phyloP scores from a whole-genome alignment of 805 yeast species.

The Teunomyces barrocoloradensis region DNA sequence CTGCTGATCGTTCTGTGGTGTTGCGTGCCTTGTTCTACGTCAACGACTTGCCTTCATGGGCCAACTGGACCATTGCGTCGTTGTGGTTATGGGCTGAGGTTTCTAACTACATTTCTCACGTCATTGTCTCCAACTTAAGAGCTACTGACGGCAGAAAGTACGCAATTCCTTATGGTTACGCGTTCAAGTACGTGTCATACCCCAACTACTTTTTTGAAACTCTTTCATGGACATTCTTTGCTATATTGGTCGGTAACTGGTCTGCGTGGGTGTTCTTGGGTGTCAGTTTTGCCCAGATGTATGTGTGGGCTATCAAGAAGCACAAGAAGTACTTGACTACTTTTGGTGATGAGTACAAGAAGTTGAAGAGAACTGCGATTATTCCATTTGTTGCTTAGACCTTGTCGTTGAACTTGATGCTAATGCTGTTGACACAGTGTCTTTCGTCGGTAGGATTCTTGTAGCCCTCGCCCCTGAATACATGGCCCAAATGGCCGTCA shows the following conservation, averaged over 20 bases:
- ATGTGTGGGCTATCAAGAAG: slow-evolving; percentile 86
- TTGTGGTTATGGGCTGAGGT: slow-evolving; percentile 61
- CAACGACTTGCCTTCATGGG: slow-evolving; percentile 34
- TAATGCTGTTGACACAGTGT: slow-evolving; percentile 90
- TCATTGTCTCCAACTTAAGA: slow-evolving; percentile 60
- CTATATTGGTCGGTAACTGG: slow-evolving; percentile 74
- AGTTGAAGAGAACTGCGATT: slow-evolving; percentile 65
- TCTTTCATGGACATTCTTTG: slow-evolving; percentile 68
- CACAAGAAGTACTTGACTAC: slow-evolving; percentile 65
- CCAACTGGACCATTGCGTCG: slow-evolving; percentile 33
- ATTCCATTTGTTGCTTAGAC: slow-evolving; percentile 67
- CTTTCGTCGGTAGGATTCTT: slow-evolving; percentile 84
- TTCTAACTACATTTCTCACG: slow-evolving; percentile 72
- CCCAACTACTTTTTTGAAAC: slow-evolving; percentile 94
- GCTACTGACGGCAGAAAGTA: slow-evolving; percentile 51
- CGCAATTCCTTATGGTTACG: slow-evolving; percentile 78
- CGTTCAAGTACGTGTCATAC: slow-evolving; percentile 77
- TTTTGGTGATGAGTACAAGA: slow-evolving; percentile 78
- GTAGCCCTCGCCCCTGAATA: slow-evolving; percentile 92
- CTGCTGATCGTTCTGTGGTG: slow-evolving; percentile 15
- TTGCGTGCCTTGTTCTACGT: slow-evolving; percentile 40
- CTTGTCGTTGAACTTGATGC: slow-evolving; percentile 57
- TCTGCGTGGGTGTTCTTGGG: slow-evolving; percentile 67
- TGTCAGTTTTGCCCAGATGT: slow-evolving; percentile 82
- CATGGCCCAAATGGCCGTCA: slow-evolving; percentile 95